Conservation (phyloP, 768 basidiomycete species). For the Tricholomella constricta region DNA sequence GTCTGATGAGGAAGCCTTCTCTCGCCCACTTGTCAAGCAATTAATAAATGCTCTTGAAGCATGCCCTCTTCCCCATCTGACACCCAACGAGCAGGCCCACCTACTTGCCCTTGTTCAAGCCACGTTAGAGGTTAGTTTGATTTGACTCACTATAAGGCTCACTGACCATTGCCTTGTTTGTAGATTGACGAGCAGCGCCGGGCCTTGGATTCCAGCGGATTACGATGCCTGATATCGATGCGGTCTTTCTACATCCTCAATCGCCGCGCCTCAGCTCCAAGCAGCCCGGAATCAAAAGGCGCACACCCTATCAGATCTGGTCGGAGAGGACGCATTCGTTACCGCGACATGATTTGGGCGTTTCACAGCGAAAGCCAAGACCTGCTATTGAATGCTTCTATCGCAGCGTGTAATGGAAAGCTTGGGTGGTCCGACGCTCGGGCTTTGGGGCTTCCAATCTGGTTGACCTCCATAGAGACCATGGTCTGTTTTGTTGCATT, state of each 20-base stretch:
- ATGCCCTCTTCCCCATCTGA: slow-evolving; percentile 67
- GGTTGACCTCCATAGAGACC: slow-evolving; percentile 78
- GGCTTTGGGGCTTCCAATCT: slow-evolving; percentile 83
- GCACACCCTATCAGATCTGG: slow-evolving; percentile 48
- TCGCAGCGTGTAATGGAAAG: slow-evolving; percentile 74
- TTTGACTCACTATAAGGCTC: neutral
- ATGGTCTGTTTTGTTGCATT: slow-evolving; percentile 55
- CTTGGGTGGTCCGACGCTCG: slow-evolving; percentile 91
- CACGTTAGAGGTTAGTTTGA: slow-evolving; percentile 72
- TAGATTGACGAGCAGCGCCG: slow-evolving; percentile 90
- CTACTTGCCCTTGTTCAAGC: slow-evolving; percentile 85
- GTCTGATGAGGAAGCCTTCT: slow-evolving; percentile 56
- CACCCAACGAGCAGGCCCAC: slow-evolving; percentile 80
- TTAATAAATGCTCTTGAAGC: slow-evolving; percentile 68
- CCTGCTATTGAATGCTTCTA: slow-evolving; percentile 70
- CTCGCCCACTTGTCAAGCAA: slow-evolving; percentile 55
- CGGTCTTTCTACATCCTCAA: slow-evolving; percentile 89
- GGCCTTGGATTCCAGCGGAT: slow-evolving; percentile 89
- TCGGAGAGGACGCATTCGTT: slow-evolving; percentile 77
- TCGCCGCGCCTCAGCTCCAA: slow-evolving; percentile 53
- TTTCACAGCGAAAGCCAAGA: slow-evolving; percentile 95
- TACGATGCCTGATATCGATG: slow-evolving; percentile 92
- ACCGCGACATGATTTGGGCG: slow-evolving; percentile 96
- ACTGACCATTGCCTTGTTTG: slow-evolving; percentile 1
- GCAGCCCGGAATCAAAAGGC: slow-evolving; percentile 46